Conservation (phyloP, 1,139 yeast genomes). For the Geotrichum restrictum region DNA sequence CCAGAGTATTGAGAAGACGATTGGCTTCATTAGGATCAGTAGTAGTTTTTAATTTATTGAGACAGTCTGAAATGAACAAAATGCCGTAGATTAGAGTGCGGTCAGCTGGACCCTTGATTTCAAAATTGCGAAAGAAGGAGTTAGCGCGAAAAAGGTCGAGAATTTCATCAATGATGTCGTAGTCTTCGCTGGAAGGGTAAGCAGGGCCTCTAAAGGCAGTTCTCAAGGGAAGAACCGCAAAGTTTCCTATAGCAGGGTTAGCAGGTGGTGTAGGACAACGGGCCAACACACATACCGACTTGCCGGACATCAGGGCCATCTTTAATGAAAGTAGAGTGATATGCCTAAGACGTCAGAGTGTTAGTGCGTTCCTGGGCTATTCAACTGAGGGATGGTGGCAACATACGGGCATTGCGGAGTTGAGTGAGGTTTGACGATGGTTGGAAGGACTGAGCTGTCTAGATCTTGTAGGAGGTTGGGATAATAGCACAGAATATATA, state of each 20-base stretch:
- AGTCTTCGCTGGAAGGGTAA: conserved; percentile 73
- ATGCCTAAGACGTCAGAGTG: conserved; percentile 11
- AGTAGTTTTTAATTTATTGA: conserved; percentile 50
- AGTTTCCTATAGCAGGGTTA: conserved; percentile 78
- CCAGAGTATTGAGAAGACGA: conserved; percentile 69
- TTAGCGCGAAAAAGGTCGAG: conserved; percentile 91
- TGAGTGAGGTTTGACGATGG: neutral
- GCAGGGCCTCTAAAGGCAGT: conserved; percentile 90
- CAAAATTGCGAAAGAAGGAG: conserved; percentile 93
- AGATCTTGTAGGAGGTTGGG: conserved; percentile 4
- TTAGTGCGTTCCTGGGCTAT: neutral
- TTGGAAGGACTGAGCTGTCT: conserved; percentile 4
- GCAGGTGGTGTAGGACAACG: too few species aligned
- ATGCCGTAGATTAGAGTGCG: conserved; percentile 95
- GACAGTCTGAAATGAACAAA: conserved; percentile 78
- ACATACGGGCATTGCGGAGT: conserved; percentile 13
- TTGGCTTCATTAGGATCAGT: conserved; percentile 57
- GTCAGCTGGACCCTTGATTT: conserved; percentile 93
- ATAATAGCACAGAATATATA: conserved; percentile 4
- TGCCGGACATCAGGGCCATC: conserved; percentile 28
- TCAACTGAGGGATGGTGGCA: neutral
- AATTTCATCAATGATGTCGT: conserved; percentile 87
- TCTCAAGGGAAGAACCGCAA: conserved; percentile 75
- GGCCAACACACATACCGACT: conserved; percentile 18
- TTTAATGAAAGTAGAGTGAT: conserved; percentile 31